A percentile compares a stretch with the other conserved stretches of the same genome.
These are phyloP conservation scores for Staphylotrichum tortipilum DNA, from an alignment of 495 filamentous ascomycete genomes.

Conservation along the genomic window DNA sequence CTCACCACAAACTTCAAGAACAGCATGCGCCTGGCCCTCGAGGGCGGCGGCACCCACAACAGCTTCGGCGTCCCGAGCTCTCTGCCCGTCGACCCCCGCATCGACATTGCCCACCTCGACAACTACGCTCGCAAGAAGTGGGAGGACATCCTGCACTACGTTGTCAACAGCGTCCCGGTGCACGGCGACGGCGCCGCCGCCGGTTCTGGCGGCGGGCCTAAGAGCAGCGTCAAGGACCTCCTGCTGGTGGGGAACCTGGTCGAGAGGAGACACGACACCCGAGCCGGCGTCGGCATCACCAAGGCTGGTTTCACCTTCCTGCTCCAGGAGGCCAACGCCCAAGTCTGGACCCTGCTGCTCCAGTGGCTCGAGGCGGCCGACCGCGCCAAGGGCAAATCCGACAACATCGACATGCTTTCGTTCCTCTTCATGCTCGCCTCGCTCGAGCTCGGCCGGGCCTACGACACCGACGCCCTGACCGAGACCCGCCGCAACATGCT, in stretches of 20 bases:
- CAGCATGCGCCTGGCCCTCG: conserved; percentile 74
- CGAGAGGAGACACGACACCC: conserved; percentile 46
- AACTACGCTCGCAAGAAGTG: conserved; percentile 80
- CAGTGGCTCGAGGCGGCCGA: conserved; percentile 87
- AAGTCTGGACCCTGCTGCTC: conserved; percentile 91
- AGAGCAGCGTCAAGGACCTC: conserved; percentile 71
- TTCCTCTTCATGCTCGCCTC: conserved; percentile 95
- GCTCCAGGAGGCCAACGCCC: conserved; percentile 87
- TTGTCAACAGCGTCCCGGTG: conserved; percentile 54
- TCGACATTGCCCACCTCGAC: conserved; percentile 68
- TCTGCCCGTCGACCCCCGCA: conserved; percentile 44
- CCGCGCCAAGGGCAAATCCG: conserved; percentile 48
- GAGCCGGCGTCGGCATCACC: conserved; percentile 60
- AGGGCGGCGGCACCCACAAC: conserved; percentile 72
- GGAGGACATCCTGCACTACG: conserved; percentile 92
- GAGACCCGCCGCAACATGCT: conserved; percentile 79
- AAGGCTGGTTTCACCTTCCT: conserved; percentile 89
- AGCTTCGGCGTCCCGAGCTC: conserved; percentile 82
- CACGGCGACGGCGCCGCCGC: conserved; percentile 22
- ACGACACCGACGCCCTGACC: conserved; percentile 71
- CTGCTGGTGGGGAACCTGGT: conserved; percentile 75
- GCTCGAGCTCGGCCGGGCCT: conserved; percentile 81
- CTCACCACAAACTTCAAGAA: conserved; percentile 67
- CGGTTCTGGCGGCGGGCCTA: conserved; percentile 42
- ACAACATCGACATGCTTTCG: conserved; percentile 83